These are phyloP conservation scores for Lentinus tigrinus DNA, from an alignment of 768 basidiomycete species.

Conservation along the genomic window DNA sequence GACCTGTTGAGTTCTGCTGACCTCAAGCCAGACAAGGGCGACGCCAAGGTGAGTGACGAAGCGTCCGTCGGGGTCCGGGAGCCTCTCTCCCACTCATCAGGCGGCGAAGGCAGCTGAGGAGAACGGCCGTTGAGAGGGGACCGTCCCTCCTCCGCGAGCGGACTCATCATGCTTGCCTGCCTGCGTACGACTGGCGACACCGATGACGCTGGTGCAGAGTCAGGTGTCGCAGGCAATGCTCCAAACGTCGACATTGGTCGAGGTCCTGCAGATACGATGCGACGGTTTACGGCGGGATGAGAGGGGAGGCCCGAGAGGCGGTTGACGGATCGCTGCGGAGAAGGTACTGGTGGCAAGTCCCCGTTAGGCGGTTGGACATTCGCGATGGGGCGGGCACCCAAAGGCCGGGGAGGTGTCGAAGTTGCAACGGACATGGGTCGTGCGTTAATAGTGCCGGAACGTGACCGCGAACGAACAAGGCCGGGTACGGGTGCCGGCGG, in stretches of 20 bases:
- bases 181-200: slow-evolving; percentile 2
- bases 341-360: not conserved
- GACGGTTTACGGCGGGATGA: slow-evolving; percentile 20
- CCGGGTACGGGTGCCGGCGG: not conserved
- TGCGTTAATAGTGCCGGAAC: slow-evolving; percentile 15
- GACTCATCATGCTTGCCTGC: slow-evolving; percentile 1
- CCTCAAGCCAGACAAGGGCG: not conserved
- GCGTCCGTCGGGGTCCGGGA: slow-evolving; percentile 10
- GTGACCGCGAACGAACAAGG: slow-evolving; percentile 3
- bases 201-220: slow-evolving; percentile 7
- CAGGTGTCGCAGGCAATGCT: slow-evolving; percentile 18
- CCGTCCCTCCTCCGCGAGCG: slow-evolving; percentile 1
- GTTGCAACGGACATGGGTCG: not conserved
- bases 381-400: not conserved
- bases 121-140: not conserved
- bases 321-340: slow-evolving; percentile 10
- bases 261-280: slow-evolving; percentile 6
- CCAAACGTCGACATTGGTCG: slow-evolving; percentile 19
- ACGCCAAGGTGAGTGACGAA: slow-evolving; percentile 8
- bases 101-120: slow-evolving; percentile 10
- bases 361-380: not conserved
- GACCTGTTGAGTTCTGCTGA: slow-evolving; percentile 20
- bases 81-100: slow-evolving; percentile 8
- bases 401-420: not conserved
- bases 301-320: slow-evolving; percentile 21